Percentiles rank a stretch among this genome's conserved stretches.
Conservation (phyloP, 1,284 basidiomycete species). For the Neonothopanus nambi region DNA sequence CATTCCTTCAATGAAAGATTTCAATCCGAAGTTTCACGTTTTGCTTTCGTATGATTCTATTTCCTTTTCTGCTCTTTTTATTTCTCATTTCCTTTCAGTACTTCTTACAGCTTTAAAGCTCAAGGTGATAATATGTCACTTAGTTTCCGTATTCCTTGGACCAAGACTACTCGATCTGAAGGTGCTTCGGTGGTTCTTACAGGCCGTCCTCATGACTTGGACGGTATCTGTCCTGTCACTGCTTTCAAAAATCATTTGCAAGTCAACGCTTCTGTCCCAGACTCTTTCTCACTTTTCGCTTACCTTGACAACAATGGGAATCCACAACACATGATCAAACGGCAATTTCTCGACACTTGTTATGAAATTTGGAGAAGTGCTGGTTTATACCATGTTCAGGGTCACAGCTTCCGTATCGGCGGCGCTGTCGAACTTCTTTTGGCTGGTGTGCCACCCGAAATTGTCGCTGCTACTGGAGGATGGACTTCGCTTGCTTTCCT, state of each 20-base stretch:
- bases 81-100: too few species aligned
- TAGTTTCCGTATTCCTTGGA: constrained; percentile 26
- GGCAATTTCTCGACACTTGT: neutral
- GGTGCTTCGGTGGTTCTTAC: constrained; percentile 22
- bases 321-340: constrained; percentile 1
- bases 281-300: constrained; percentile 12
- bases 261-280: constrained; percentile 15
- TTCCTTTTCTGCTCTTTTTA: too few species aligned
- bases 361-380: neutral
- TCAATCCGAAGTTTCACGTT: constrained; percentile 14
- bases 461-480: constrained; percentile 13
- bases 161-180: constrained; percentile 23
- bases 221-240: constrained; percentile 21
- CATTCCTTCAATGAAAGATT: constrained; percentile 5
- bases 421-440: constrained; percentile 13
- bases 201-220: neutral
- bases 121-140: too few species aligned
- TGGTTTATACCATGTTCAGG: constrained; percentile 7
- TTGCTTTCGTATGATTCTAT: neutral
- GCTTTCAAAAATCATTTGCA: constrained; percentile 26
- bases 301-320: neutral
- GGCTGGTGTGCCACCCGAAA: constrained; percentile 11
- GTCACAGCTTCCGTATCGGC: constrained; percentile 21
- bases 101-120: too few species aligned
- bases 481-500: constrained; percentile 18